Evolutionary conservation across 805 yeast genomes (phyloP).

Genomic region (Candida tammaniensis): DNA sequence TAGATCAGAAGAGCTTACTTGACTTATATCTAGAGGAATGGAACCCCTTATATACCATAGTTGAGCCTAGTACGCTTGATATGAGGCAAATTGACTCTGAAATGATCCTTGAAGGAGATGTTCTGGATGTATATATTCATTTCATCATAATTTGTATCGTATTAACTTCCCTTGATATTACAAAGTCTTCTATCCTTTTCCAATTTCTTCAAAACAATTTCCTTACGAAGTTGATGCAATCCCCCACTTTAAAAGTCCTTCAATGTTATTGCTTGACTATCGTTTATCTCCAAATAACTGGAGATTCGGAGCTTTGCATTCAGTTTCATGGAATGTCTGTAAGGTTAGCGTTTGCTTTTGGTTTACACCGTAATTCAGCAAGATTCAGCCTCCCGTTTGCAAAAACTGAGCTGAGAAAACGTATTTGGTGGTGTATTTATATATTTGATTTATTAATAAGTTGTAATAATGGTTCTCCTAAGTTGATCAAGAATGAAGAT

Average conservation of each 20-base stretch:
- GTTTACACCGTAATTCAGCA: constrained; percentile 5
- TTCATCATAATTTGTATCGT: constrained; percentile 1
- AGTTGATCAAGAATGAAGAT: constrained; percentile 31
- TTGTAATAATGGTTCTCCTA: constrained; percentile 37
- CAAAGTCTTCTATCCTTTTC: neutral
- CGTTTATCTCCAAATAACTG: constrained; percentile 2
- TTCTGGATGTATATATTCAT: constrained; percentile 1
- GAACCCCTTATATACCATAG: constrained; percentile 1
- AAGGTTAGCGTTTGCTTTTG: constrained; percentile 4
- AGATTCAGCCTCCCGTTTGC: constrained; percentile 3
- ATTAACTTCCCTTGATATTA: neutral
- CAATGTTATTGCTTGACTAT: constrained; percentile 2
- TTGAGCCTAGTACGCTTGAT: neutral
- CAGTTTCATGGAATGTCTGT: constrained; percentile 6
- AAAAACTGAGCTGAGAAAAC: constrained; percentile 4
- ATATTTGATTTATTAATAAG: constrained; percentile 3
- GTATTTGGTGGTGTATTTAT: constrained; percentile 7
- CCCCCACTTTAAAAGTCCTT: constrained; percentile 1
- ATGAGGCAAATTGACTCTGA: neutral
- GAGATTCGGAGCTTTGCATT: constrained; percentile 4
- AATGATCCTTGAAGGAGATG: too few species aligned
- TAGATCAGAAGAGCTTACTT: neutral
- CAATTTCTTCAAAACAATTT: constrained; percentile 1
- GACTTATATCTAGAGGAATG: constrained; percentile 1
- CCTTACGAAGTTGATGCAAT: constrained; percentile 3